Evolutionary conservation across 768 basidiomycete genomes (phyloP).

Genomic region (Russula virescens): DNA sequence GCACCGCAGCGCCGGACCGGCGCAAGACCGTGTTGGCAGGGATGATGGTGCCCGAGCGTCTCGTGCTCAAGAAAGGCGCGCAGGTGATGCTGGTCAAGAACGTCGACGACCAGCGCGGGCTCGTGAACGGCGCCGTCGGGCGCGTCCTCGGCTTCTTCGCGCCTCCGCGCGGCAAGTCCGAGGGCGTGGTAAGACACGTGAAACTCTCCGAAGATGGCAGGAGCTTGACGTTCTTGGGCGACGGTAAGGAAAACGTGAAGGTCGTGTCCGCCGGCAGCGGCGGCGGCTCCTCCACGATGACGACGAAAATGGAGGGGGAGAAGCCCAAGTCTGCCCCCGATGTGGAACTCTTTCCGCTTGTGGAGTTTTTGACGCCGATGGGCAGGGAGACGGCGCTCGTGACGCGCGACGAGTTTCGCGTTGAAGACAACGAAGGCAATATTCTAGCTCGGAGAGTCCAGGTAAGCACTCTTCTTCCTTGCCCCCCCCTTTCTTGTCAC

Average conservation of each 20-base stretch:
- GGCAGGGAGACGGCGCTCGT: conserved; percentile 45
- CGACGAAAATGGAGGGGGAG: conserved; percentile 29
- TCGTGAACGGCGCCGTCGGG: conserved; percentile 71
- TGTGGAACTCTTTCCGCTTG: conserved; percentile 41
- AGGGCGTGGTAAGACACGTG: conserved; percentile 35
- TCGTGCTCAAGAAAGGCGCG: conserved; percentile 54
- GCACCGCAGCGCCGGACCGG: conserved; percentile 35
- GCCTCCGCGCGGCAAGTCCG: conserved; percentile 29
- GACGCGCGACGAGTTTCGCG: conserved; percentile 47
- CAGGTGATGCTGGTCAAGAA: conserved; percentile 75
- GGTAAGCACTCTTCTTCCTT: conserved; percentile 25
- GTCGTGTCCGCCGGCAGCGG: background rate
- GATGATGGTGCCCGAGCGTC: conserved; percentile 52
- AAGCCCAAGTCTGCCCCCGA: conserved; percentile 30
- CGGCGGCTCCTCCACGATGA: background rate
- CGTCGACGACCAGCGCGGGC: conserved; percentile 40
- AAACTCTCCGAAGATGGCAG: conserved; percentile 32
- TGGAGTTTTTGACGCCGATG: conserved; percentile 40
- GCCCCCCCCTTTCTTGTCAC: background rate
- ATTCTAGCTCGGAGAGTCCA: conserved; percentile 44
- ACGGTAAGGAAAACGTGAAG: conserved; percentile 35
- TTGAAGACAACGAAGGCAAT: conserved; percentile 48
- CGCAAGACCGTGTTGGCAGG: conserved; percentile 52
- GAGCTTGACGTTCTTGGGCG: conserved; percentile 24
- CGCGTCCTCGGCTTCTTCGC: conserved; percentile 49